Evolutionary conservation across 2,329 filamentous ascomycete genomes (phyloP), one percentile per base, ranked within the genome.

Genomic region (Ophiostoma sp.): DNA sequence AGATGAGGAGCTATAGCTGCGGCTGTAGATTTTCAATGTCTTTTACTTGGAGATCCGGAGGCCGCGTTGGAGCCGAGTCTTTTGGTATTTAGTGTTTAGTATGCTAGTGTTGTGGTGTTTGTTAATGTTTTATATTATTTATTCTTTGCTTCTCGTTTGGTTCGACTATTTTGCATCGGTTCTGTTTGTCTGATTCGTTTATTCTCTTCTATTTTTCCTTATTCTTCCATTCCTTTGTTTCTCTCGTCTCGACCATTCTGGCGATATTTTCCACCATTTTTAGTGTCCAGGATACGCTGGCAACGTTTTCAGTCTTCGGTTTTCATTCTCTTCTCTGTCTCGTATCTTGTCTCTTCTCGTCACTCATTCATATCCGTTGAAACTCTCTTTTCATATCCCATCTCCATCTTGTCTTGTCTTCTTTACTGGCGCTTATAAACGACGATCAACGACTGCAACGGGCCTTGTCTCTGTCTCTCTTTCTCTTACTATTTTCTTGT

Each of bases 381-480:
- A n/a, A 39, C 23, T n/a, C n/a, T 39, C 3, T 39, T 23, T 65
- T 23, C 23, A 57, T 11, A 57, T 57, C 20, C 36, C 44, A 48
- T 48, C 17, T 15, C 15, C 48, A n/a, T 52, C 17, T 23, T 57
- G 23, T 57, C 52, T 27, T 57, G 57, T 57, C 57, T 60, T 54
- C 27, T 64, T 64, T 31, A 11, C 66, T 72, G 52, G 54, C 69
- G 33, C 62, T 66, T 67, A 67, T 66, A 73, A 44, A 72, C 33
- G 71, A 73, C 68, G 73, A 71, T 64, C 68, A 54, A 73, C 71
- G 72, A 73, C 72, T 64, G 54, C 27, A 60, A 60, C 54, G 54
- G 23, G 15, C 10, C 52, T n/a, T 41, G 39, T 10, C 17, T 15
- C 13, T 48, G 8, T 57, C 52, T 57, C 27, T 27, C n/a, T 57